phyloP scores from a whole-genome alignment of 2,329 filamentous ascomycete species.

The Exophiala spinifera region DNA sequence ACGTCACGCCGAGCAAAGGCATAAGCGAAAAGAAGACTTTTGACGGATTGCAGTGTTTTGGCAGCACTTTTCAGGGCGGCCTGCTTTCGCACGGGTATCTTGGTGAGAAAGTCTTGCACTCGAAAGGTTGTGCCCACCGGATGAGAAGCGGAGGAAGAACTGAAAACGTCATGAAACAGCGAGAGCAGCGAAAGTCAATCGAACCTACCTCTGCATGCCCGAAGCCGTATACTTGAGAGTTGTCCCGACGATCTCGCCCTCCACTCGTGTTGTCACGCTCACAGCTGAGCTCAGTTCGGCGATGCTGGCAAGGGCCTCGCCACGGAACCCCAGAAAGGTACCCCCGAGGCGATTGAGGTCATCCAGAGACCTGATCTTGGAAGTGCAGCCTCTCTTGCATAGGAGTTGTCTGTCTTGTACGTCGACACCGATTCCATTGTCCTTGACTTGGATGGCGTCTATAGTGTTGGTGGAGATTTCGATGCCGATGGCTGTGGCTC shows the following conservation, averaged over 20 bases:
- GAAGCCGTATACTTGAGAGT: conserved; percentile 50
- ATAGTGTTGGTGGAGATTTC: conserved; percentile 59
- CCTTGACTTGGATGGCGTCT: conserved; percentile 61
- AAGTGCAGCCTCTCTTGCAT: conserved; percentile 59
- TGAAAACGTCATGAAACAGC: conserved; percentile 30
- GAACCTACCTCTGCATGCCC: conserved; percentile 47
- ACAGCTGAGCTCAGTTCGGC: conserved; percentile 56
- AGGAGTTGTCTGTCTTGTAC: conserved; percentile 54
- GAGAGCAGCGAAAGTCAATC: conserved; percentile 4
- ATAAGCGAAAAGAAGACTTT: conserved; percentile 56
- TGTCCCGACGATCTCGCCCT: conserved; percentile 54
- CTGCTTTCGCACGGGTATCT: conserved; percentile 59
- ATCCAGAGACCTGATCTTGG: conserved; percentile 58
- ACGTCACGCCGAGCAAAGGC: conserved; percentile 56
- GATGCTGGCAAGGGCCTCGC: conserved; percentile 61
- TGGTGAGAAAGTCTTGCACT: conserved; percentile 55
- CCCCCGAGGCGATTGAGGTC: conserved; percentile 57
- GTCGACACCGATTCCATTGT: conserved; percentile 62
- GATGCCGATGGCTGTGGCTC: conserved; percentile 55
- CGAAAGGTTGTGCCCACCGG: conserved; percentile 61
- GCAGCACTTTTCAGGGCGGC: conserved; percentile 49
- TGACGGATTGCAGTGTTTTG: conserved; percentile 52
- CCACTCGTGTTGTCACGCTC: conserved; percentile 55
- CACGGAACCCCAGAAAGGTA: conserved; percentile 60
- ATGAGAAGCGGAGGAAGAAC: conserved; percentile 49